Base-by-base conservation (phyloP, 345 rosid species). In the Nasturtium officinale region DNA sequence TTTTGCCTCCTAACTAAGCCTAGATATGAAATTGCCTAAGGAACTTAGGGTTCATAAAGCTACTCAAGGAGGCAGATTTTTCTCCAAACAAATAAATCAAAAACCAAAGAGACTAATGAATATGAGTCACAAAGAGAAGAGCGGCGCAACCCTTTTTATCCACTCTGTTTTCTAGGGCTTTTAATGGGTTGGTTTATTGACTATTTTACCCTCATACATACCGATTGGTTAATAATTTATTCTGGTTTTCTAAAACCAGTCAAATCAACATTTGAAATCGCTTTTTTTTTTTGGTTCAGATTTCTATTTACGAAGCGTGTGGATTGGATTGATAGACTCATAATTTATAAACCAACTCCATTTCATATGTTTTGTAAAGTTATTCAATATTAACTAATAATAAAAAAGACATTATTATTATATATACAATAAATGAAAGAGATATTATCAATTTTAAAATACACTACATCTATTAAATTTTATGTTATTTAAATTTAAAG, bases 1-100 rank as follows among this genome's bases (percentile, higher is more conserved):
- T 16, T 75, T 32, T 45, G 78, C 73, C 78, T 50, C 78, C 73
- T 59, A 75, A 75, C 73, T 67, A 75, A 75, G 73, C 78, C 78
- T 29, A 21, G 3, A 38, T 38, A 74, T 74, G 78, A 67, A 75
- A 67, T 40, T 29, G 20, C 23, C 73, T 74, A 74, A 74, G 17
- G 17, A 48, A 66, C 60, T 72, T 74, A 74, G 73, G 64, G 55
- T 75, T 75, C 78, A 75, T 51, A 60, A 75, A 10, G 62, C 78
- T 74, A 74, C 78, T 74, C 73, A 37, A 74, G 67, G 73, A 67
- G 78, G 73, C 78, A 50, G 11, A 43, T 38, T 11, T 51, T 15
- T 17, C 13, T 10, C 10, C 20, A 69, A 40, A 29, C 0, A 1
- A 13, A 28, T 17, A 28, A 38, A 40, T 0, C 1, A 12, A 17